These are phyloP conservation scores for Leccinum variicolor DNA, from an alignment of 768 basidiomycete genomes.

Conservation along the genomic window DNA sequence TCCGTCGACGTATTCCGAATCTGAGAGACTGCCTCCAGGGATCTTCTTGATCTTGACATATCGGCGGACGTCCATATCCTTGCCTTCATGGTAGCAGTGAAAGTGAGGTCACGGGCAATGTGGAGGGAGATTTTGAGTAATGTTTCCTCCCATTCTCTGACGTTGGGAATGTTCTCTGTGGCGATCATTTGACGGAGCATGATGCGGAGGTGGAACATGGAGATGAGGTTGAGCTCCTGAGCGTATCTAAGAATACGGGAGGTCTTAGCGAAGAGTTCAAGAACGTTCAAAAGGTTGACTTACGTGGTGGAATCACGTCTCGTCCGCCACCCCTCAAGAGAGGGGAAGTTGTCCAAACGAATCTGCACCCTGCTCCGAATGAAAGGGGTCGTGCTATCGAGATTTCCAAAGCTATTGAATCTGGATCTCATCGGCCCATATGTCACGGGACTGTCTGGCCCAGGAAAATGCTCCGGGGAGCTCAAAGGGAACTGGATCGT, in stretches of 20 bases:
- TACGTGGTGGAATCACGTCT: slow-evolving; percentile 88
- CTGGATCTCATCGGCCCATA: slow-evolving; percentile 51
- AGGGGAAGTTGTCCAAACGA: slow-evolving; percentile 55
- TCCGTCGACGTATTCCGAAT: slow-evolving; percentile 97
- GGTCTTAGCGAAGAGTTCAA: slow-evolving; percentile 1
- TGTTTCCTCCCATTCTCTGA: slow-evolving; percentile 85
- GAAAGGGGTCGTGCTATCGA: slow-evolving; percentile 71
- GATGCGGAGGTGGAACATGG: slow-evolving; percentile 84
- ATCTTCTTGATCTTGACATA: slow-evolving; percentile 99
- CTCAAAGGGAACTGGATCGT: slow-evolving; percentile 79
- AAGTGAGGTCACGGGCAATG: slow-evolving; percentile 82
- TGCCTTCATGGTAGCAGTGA: slow-evolving; percentile 77
- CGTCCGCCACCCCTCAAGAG: slow-evolving; percentile 77
- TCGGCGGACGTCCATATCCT: slow-evolving; percentile 91
- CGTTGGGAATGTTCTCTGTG: slow-evolving; percentile 76
- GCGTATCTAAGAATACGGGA: slow-evolving; percentile 53
- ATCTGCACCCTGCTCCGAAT: slow-evolving; percentile 84
- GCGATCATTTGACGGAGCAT: slow-evolving; percentile 92
- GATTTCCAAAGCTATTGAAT: slow-evolving; percentile 72
- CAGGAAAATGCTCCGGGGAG: slow-evolving; percentile 61
- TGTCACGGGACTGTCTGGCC: slow-evolving; percentile 54
- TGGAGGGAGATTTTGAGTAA: slow-evolving; percentile 79
- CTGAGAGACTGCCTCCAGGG: slow-evolving; percentile 85
- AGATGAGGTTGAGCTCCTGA: slow-evolving; percentile 78
- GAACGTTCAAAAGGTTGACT: slow-evolving; percentile 30